These are phyloP conservation scores for Cubamyces lactineus DNA, from an alignment of 768 basidiomycete genomes.

Conservation along the genomic window DNA sequence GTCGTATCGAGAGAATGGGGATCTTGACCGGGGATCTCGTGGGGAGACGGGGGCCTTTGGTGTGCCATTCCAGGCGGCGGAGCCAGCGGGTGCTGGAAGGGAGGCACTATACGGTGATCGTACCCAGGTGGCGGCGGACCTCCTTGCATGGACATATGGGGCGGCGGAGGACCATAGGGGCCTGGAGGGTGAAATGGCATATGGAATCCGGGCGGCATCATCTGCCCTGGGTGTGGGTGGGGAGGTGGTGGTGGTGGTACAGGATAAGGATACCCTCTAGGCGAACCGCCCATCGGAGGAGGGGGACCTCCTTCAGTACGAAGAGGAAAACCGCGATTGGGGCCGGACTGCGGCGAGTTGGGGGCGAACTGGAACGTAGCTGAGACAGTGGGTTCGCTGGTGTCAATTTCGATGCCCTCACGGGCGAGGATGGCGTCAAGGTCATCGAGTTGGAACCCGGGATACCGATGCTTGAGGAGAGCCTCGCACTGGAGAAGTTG, in stretches of 20 bases:
- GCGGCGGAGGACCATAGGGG: slow-evolving; percentile 44
- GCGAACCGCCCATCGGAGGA: slow-evolving; percentile 32
- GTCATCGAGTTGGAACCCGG: slow-evolving; percentile 65
- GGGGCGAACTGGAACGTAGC: slow-evolving; percentile 35
- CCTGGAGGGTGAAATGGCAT: slow-evolving; percentile 46
- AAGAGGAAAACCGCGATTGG: slow-evolving; percentile 30
- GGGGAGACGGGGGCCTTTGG: slow-evolving; percentile 31
- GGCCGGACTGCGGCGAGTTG: slow-evolving; percentile 24
- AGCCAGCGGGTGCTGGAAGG: slow-evolving; percentile 44
- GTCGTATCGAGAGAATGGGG: slow-evolving; percentile 82
- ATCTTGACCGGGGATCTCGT: slow-evolving; percentile 71
- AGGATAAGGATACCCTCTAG: slow-evolving; percentile 36
- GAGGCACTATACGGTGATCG: slow-evolving; percentile 43
- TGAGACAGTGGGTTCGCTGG: slow-evolving; percentile 22
- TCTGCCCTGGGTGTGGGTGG: slow-evolving; percentile 35
- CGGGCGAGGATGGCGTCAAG: slow-evolving; percentile 67
- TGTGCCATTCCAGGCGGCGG: slow-evolving; percentile 36
- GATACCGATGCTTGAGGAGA: slow-evolving; percentile 73
- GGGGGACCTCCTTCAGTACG: slow-evolving; percentile 27
- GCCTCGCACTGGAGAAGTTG: slow-evolving; percentile 79
- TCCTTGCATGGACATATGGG: slow-evolving; percentile 44
- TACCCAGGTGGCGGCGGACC: slow-evolving; percentile 44
- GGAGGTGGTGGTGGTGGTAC: slow-evolving; percentile 36
- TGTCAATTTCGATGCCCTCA: slow-evolving; percentile 63
- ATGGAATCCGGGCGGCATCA: slow-evolving; percentile 50